Conservation (phyloP, 306 rosid genomes). For the Urtica urens region DNA sequence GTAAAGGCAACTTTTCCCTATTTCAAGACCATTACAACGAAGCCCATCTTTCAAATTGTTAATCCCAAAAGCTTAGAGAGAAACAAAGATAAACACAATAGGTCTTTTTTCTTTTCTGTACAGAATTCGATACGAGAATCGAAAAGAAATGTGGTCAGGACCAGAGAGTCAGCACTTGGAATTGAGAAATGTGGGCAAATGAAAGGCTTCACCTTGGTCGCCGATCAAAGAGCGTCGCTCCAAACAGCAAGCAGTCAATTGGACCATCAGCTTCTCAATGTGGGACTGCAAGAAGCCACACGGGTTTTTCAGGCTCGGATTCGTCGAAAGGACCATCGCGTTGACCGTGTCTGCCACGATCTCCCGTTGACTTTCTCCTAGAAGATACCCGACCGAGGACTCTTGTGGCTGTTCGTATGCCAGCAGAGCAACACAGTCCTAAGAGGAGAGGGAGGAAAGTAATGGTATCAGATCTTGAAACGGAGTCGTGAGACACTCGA, state of each 20-base stretch:
- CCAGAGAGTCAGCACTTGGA: constrained; percentile 35
- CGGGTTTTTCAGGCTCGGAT: constrained; percentile 58
- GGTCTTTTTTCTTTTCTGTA: no score
- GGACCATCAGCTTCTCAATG: constrained; percentile 77
- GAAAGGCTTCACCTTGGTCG: constrained; percentile 87
- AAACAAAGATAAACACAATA: no score
- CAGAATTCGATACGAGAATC: no score
- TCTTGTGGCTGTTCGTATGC: constrained; percentile 78
- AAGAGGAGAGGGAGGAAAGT: constrained; percentile 13
- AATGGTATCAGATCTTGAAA: background rate
- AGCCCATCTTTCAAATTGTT: no score
- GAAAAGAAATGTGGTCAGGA: no score
- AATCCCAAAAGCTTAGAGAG: no score
- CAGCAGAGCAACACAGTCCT: constrained; percentile 93
- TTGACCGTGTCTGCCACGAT: constrained; percentile 87
- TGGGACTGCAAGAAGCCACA: constrained; percentile 51
- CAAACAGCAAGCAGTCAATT: constrained; percentile 82
- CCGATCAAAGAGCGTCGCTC: constrained; percentile 68
- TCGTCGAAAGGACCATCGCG: constrained; percentile 75
- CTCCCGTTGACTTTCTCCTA: constrained; percentile 77
- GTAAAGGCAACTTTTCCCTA: no score
- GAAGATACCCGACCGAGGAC: constrained; percentile 77
- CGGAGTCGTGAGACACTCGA: background rate
- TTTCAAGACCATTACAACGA: no score
- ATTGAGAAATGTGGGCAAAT: constrained; percentile 60